Evolutionary conservation across 768 basidiomycete genomes (phyloP).

Genomic region (Boletus eberwhitei): DNA sequence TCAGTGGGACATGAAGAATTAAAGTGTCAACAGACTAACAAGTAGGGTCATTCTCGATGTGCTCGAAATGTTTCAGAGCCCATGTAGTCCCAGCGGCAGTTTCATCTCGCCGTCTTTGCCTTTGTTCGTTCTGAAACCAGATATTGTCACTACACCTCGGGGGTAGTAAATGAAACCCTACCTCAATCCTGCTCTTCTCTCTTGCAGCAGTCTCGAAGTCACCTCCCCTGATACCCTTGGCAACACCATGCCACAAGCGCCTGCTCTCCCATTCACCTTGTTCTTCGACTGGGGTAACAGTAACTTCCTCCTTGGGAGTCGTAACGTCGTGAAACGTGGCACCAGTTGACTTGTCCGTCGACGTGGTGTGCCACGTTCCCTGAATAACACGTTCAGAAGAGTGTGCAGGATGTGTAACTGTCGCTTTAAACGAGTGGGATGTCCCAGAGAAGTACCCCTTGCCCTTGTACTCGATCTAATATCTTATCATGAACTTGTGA

Average conservation of each 20-base stretch:
- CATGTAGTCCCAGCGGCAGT: conserved; percentile 65
- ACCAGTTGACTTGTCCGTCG: conserved; percentile 46
- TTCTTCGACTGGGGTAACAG: conserved; percentile 52
- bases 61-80: conserved; percentile 74
- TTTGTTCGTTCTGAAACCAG: conserved; percentile 74
- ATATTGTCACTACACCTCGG: background rate
- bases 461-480: conserved; percentile 87
- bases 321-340: conserved; percentile 75
- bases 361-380: conserved; percentile 76
- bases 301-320: conserved; percentile 71
- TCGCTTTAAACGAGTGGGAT: conserved; percentile 89
- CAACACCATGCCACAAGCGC: conserved; percentile 78
- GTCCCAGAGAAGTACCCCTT: conserved; percentile 95
- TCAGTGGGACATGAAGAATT: background rate
- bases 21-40: conserved; percentile 47
- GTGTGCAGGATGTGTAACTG: conserved; percentile 51
- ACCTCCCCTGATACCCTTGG: conserved; percentile 86
- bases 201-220: conserved; percentile 88
- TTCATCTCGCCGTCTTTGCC: conserved; percentile 86
- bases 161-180: conserved; percentile 25
- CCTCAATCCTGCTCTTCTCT: conserved; percentile 93
- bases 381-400: conserved; percentile 54
- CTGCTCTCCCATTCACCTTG: conserved; percentile 87
- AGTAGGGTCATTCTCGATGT: conserved; percentile 63
- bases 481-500: conserved; percentile 36